Conservation (phyloP, 2,329 filamentous ascomycete species). For the Pezicula radicicola region DNA sequence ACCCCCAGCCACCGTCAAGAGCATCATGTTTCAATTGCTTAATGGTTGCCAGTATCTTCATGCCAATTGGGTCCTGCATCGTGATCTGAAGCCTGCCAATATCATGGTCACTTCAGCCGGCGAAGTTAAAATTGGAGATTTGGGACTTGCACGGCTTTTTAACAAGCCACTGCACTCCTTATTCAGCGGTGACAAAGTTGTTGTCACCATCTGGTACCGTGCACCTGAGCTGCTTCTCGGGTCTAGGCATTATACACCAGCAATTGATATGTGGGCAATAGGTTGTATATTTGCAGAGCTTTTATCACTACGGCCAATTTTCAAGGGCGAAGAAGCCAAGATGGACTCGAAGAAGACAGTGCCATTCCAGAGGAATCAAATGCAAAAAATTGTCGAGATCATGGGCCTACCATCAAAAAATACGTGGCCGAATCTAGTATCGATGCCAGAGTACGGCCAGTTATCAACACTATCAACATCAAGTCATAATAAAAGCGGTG, state of each 20-base stretch:
- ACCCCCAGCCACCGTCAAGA: slow-evolving; percentile 83
- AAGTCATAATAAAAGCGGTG: slow-evolving; percentile 32
- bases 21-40: slow-evolving; percentile 92
- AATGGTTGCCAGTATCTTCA: slow-evolving; percentile 95
- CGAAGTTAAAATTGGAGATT: slow-evolving; percentile 90
- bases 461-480: slow-evolving; percentile 55
- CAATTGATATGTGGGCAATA: slow-evolving; percentile 95
- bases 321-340: slow-evolving; percentile 98
- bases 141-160: slow-evolving; percentile 88
- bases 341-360: slow-evolving; percentile 98
- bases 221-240: slow-evolving; percentile 92
- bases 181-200: slow-evolving; percentile 94
- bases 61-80: slow-evolving; percentile 94
- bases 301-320: slow-evolving; percentile 85
- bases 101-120: slow-evolving; percentile 95
- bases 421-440: slow-evolving; percentile 77
- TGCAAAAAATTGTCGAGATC: slow-evolving; percentile 98
- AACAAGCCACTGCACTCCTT: slow-evolving; percentile 90
- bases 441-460: slow-evolving; percentile 84
- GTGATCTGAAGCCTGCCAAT: slow-evolving; percentile 95
- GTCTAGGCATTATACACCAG: slow-evolving; percentile 92
- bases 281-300: slow-evolving; percentile 98
- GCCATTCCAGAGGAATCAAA: slow-evolving; percentile 95
- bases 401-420: slow-evolving; percentile 88
- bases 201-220: slow-evolving; percentile 98